These are phyloP conservation scores for Magnolia sinica DNA, from an alignment of 164 flowering plant species.

Conservation along the genomic window DNA sequence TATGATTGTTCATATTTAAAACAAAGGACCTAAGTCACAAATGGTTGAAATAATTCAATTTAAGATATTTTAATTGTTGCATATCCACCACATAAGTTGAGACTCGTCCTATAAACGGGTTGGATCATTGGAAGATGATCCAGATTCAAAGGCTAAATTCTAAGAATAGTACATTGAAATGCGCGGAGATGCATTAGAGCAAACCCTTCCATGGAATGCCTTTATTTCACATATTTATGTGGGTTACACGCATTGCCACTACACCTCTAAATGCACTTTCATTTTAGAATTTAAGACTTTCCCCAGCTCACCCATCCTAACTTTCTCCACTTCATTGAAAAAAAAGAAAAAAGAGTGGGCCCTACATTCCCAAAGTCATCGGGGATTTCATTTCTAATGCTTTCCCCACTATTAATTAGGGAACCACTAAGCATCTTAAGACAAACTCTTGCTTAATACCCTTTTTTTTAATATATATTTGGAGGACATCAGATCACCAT, in stretches of 20 bases:
- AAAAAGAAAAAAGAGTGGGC: not conserved
- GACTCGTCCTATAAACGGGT: no score
- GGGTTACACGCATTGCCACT: constrained; percentile 9
- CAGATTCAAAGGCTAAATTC: not conserved
- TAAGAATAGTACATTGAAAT: not conserved
- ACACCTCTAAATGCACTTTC: not conserved
- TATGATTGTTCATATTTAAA: no score
- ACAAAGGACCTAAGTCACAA: no score
- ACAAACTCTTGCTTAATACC: no score
- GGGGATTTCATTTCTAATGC: not conserved
- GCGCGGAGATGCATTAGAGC: not conserved
- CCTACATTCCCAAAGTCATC: not conserved
- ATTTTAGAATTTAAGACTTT: not conserved
- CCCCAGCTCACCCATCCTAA: not conserved
- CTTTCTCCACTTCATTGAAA: constrained; percentile 1
- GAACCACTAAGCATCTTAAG: no score
- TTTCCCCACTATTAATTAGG: not conserved
- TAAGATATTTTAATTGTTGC: no score
- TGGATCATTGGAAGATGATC: not conserved
- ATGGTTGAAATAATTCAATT: no score
- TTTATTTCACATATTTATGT: not conserved
- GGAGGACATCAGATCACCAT: no score
- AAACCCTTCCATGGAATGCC: no score
- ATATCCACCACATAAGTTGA: no score
- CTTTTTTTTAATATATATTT: no score